Percentiles rank a stretch among this genome's conserved stretches.
phyloP scores from a whole-genome alignment of 768 basidiomycete genomes.

The Cystofilobasidium macerans region DNA sequence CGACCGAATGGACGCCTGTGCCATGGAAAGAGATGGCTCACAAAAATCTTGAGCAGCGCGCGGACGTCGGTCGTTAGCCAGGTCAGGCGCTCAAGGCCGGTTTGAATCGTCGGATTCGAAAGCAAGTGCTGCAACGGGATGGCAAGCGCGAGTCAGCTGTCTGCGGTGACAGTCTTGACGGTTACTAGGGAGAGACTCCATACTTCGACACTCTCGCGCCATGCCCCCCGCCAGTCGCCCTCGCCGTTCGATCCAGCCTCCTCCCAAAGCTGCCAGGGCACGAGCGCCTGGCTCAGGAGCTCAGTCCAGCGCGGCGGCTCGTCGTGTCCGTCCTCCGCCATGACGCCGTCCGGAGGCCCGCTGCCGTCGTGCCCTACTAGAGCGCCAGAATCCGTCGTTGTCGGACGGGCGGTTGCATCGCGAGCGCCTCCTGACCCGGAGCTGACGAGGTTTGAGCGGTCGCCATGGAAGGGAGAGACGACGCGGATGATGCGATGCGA shows the following conservation, averaged over 20 bases:
- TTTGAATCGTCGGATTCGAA: constrained; percentile 36
- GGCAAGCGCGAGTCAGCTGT: constrained; percentile 48
- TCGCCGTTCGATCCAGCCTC: neutral
- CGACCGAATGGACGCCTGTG: no score
- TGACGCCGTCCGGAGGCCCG: neutral
- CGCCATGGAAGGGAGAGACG: constrained; percentile 44
- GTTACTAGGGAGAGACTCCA: constrained; percentile 30
- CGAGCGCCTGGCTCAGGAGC: constrained; percentile 5
- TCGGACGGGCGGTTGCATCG: constrained; percentile 43
- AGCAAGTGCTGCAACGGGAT: constrained; percentile 50
- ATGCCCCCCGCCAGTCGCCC: constrained; percentile 8
- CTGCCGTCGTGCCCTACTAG: no score
- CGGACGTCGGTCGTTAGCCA: constrained; percentile 19
- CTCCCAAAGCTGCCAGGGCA: constrained; percentile 45
- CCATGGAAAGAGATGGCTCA: constrained; percentile 38
- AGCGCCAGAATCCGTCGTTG: constrained; percentile 27
- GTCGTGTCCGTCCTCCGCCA: constrained; percentile 32
- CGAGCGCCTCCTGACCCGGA: constrained; percentile 41
- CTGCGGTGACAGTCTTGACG: no score
- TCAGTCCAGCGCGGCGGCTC: constrained; percentile 35
- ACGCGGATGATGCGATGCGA: constrained; percentile 80
- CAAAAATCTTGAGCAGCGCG: constrained; percentile 52
- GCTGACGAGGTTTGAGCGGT: constrained; percentile 39
- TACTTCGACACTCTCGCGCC: constrained; percentile 11
- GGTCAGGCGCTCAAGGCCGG: constrained; percentile 1